Percentiles rank a stretch among this genome's conserved stretches.
phyloP scores from a whole-genome alignment of 768 basidiomycete genomes.

The Pleurotus eryngii region DNA sequence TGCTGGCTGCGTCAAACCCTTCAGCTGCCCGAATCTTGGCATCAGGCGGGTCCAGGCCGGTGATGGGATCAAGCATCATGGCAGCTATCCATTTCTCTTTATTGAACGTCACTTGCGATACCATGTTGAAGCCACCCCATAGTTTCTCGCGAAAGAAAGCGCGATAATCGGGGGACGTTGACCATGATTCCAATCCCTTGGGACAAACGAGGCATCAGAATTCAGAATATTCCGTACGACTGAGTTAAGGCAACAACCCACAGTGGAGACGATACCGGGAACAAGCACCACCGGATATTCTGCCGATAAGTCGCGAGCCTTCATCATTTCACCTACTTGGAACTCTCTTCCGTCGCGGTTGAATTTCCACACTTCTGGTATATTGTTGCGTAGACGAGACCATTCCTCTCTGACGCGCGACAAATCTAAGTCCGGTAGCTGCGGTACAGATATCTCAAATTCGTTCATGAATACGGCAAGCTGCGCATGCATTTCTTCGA shows the following conservation, averaged over 20 bases:
- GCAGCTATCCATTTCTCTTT: conserved; percentile 87
- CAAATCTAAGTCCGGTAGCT: conserved; percentile 63
- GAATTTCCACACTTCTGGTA: conserved; percentile 82
- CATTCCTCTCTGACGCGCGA: conserved; percentile 71
- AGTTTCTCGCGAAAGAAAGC: conserved; percentile 90
- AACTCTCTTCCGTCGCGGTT: conserved; percentile 81
- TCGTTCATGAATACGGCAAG: conserved; percentile 64
- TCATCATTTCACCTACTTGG: conserved; percentile 67
- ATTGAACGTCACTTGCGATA: conserved; percentile 79
- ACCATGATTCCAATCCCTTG: conserved; percentile 90
- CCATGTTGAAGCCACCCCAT: conserved; percentile 79
- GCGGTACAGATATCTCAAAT: conserved; percentile 65
- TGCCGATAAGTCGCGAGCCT: conserved; percentile 60
- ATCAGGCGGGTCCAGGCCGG: conserved; percentile 85
- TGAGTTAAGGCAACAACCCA: conserved; percentile 26
- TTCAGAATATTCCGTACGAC: background rate
- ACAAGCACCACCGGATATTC: conserved; percentile 81
- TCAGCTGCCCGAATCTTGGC: conserved; percentile 89
- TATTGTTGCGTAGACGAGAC: conserved; percentile 58
- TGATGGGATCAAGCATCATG: conserved; percentile 87
- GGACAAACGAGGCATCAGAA: background rate
- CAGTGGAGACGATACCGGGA: conserved; percentile 88
- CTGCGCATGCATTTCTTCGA: conserved; percentile 67
- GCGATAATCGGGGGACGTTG: conserved; percentile 79
- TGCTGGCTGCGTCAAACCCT: conserved; percentile 87